These are phyloP conservation scores for Melastoma candidum DNA, from an alignment of 441 rosid genomes.

Conservation along the genomic window DNA sequence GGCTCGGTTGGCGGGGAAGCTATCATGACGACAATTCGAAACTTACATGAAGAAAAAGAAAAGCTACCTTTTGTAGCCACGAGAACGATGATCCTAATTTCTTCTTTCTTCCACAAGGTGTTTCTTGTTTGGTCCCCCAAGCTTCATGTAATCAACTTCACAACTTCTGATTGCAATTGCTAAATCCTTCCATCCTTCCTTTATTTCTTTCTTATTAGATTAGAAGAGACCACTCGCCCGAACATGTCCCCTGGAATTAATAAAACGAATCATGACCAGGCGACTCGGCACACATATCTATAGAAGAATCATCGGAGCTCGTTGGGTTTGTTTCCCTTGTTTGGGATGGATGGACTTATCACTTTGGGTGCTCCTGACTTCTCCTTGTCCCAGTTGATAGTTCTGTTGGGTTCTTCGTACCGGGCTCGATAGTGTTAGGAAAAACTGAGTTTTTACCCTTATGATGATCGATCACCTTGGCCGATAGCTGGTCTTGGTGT, in stretches of 20 bases:
- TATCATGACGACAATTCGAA: too few relatives aligned
- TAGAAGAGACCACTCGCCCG: too few relatives aligned
- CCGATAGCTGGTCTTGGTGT: conserved; percentile 17
- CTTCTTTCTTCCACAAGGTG: too few relatives aligned
- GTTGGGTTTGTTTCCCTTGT: conserved; percentile 48
- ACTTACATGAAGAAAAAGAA: too few relatives aligned
- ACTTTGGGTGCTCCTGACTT: conserved; percentile 30
- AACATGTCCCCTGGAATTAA: not conserved
- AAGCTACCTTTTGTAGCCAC: too few relatives aligned
- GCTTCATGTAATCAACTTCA: too few relatives aligned
- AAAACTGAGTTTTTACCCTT: conserved; percentile 72
- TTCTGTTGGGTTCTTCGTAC: conserved; percentile 60
- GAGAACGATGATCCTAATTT: too few relatives aligned
- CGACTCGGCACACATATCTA: conserved; percentile 70
- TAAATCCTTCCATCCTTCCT: too few relatives aligned
- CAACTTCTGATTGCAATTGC: too few relatives aligned
- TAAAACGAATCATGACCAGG: conserved; percentile 9
- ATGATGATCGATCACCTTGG: conserved; percentile 28
- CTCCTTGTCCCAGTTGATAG: conserved; percentile 53
- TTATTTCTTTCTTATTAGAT: too few relatives aligned
- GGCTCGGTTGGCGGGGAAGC: too few relatives aligned
- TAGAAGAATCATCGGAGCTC: conserved; percentile 65
- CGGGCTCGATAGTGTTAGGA: conserved; percentile 84
- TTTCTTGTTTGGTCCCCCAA: too few relatives aligned
- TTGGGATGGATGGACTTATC: conserved; percentile 21